Evolutionary conservation across 495 filamentous ascomycete species (phyloP), one percentile per base, ranked within the genome.

Genomic region (Tuber melanosporum): DNA sequence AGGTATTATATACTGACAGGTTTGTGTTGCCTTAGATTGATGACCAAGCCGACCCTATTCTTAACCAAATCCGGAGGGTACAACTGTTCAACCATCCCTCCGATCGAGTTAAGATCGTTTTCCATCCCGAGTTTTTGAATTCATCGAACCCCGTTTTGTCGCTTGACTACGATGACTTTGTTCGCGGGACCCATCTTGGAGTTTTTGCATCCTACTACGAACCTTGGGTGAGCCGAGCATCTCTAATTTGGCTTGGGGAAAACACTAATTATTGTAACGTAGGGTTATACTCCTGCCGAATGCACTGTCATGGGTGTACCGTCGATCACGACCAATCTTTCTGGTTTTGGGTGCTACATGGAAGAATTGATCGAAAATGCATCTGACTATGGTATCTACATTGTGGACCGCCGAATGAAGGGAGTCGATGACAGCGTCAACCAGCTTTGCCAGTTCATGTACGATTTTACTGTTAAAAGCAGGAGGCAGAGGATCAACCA

Each of bases 231-330:
- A 78, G 72, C 71, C 32, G 39, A 66, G 49, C 26, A 39, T 44
- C 39, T 20, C 12, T 49, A 62, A 22, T 45, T 26, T 19, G 42
- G 42, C 20, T 46, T 20, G 15, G n/a, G 70, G 32, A 71, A 22
- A 44, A 32, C 71, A 72, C 75, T 74, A 76, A 42, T 79, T 49
- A n/a, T 72, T 41, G 43, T 43, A 57, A 76, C 71, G 66, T 79
- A 83, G 81, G 95, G 95, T 74, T 99, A 99, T 82, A 99, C 95
- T 0, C 95, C 95, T 0, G 95, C 95, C 44, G 95, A 99, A 84
- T 99, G 95, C 86, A 99, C 95, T 0, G 95, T 99, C 70, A 99
- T 99, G 95, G 95, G 95, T 78, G 95, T 99, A 72, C 95, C 95
- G 26, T 97, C 93, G 85, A 99, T 99, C 86, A 98, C 95, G 9